Conservation (phyloP, 1,139 yeast genomes). For the Blastobotrys apis region DNA sequence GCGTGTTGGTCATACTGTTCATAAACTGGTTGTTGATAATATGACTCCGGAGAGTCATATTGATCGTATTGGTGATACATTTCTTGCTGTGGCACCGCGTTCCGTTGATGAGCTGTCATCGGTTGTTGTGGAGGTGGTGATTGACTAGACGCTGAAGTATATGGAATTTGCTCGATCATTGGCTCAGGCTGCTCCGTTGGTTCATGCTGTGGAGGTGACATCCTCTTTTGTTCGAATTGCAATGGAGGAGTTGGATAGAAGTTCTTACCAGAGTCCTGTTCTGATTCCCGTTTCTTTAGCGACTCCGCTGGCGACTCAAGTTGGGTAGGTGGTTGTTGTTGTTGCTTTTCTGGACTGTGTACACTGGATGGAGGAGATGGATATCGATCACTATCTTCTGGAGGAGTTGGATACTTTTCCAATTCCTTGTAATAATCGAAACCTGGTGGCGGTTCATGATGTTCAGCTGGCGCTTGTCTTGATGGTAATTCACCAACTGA, state of each 20-base stretch:
- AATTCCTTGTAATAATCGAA: neutral
- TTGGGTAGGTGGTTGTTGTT: neutral
- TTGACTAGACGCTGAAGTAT: no score
- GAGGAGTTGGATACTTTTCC: neutral
- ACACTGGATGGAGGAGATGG: conserved; percentile 6
- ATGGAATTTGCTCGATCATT: neutral
- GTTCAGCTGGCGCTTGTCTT: conserved; percentile 11
- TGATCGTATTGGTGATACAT: neutral
- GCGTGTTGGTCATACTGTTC: neutral
- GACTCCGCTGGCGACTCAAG: neutral
- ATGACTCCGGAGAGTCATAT: neutral
- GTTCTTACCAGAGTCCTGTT: no score
- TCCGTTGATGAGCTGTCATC: neutral
- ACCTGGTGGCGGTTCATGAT: conserved; percentile 12
- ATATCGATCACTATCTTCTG: neutral
- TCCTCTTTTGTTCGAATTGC: conserved; percentile 4
- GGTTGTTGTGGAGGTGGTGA: neutral
- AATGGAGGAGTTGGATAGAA: conserved; percentile 11
- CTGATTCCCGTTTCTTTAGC: neutral
- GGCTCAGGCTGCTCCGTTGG: neutral
- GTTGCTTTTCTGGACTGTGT: neutral
- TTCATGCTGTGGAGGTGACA: conserved; percentile 5
- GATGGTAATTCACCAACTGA: conserved; percentile 11
- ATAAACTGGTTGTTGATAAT: no score
- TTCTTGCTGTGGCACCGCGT: neutral